These are phyloP conservation scores for Symbiodinium natans DNA, from an alignment of 73 alveolate species.

Conservation along the genomic window DNA sequence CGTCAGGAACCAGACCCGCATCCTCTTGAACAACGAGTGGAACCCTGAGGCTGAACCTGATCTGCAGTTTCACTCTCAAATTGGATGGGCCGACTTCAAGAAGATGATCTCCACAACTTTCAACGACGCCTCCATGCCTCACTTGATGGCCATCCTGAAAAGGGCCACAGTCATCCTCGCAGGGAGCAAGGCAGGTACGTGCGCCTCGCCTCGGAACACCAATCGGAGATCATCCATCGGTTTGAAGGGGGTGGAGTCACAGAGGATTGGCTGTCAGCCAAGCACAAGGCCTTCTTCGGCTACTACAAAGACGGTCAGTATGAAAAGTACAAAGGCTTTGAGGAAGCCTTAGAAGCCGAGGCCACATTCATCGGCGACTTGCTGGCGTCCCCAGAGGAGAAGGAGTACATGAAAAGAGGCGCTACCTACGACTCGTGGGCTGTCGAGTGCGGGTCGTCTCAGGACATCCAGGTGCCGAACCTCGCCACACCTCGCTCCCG, in stretches of 20 bases:
- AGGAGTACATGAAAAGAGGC: too few relatives aligned
- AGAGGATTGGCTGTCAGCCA: conserved; percentile 24
- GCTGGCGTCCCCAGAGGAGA: too few relatives aligned
- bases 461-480: too few relatives aligned
- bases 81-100: not conserved
- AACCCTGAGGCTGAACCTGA: not conserved
- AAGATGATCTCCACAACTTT: not conserved
- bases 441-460: too few relatives aligned
- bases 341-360: not conserved
- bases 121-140: not conserved
- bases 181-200: too few relatives aligned
- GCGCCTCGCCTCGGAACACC: not conserved
- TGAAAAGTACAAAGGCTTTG: not conserved
- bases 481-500: too few relatives aligned
- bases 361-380: not conserved
- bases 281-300: not conserved
- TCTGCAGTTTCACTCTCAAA: not conserved
- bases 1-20: not conserved
- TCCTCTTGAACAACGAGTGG: conserved; percentile 5
- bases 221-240: not conserved
- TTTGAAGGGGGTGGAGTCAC: not conserved
- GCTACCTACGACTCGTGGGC: too few relatives aligned
- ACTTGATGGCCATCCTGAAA: conserved; percentile 49
- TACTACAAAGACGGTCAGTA: conserved; percentile 25
- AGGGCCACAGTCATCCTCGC: conserved; percentile 20